These are phyloP conservation scores for Malassezia restricta DNA, from an alignment of 1,284 basidiomycete species.

Conservation along the genomic window DNA sequence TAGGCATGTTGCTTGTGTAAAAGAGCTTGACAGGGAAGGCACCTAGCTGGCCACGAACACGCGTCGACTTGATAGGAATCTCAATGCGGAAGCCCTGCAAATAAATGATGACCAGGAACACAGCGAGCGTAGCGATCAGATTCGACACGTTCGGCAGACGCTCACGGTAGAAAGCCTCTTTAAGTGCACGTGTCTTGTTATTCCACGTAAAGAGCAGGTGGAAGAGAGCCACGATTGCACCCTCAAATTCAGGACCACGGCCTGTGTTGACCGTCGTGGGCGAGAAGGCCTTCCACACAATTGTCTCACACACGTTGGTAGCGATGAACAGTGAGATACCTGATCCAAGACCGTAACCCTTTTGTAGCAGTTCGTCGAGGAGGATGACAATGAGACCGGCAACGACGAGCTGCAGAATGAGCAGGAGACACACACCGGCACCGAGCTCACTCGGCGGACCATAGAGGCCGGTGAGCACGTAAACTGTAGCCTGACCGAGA, in stretches of 20 bases:
- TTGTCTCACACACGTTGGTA: slow-evolving; percentile 98
- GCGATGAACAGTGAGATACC: slow-evolving; percentile 98
- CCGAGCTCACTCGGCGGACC: slow-evolving; percentile 86
- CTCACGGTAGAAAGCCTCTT: slow-evolving; percentile 96
- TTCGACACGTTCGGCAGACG: slow-evolving; percentile 96
- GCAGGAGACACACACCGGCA: slow-evolving; percentile 82
- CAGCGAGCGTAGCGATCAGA: slow-evolving; percentile 75
- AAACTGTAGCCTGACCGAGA: slow-evolving; percentile 91
- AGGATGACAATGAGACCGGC: slow-evolving; percentile 93
- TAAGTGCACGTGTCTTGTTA: slow-evolving; percentile 89
- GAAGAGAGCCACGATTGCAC: slow-evolving; percentile 89
- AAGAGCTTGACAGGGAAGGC: slow-evolving; percentile 96
- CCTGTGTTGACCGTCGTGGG: slow-evolving; percentile 97
- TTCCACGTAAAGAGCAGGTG: slow-evolving; percentile 97
- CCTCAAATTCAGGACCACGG: slow-evolving; percentile 94
- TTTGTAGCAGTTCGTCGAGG: slow-evolving; percentile 94
- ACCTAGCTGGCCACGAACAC: slow-evolving; percentile 85
- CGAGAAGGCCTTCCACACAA: slow-evolving; percentile 98
- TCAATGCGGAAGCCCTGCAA: slow-evolving; percentile 97
- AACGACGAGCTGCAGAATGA: slow-evolving; percentile 87
- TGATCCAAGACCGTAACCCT: slow-evolving; percentile 94
- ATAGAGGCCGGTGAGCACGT: slow-evolving; percentile 92
- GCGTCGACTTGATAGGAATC: slow-evolving; percentile 94
- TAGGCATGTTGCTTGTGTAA: slow-evolving; percentile 98
- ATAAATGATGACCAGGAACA: slow-evolving; percentile 93